phyloP scores from a whole-genome alignment of 2,329 filamentous ascomycete genomes.

The Diaporthe sp. region DNA sequence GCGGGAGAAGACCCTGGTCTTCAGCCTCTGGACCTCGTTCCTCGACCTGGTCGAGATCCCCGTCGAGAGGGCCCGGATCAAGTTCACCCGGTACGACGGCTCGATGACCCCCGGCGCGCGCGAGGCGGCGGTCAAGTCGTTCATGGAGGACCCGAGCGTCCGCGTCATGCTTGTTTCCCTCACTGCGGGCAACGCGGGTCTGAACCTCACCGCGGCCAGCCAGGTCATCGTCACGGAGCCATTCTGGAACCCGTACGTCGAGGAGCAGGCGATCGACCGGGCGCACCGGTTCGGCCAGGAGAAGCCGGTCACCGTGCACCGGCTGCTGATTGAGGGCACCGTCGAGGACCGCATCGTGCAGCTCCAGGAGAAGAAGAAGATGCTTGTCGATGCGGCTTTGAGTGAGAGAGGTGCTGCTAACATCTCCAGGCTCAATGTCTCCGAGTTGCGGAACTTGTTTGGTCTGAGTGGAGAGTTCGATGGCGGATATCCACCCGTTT shows the following conservation, averaged over 20 bases:
- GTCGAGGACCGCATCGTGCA: constrained; percentile 87
- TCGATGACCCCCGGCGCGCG: constrained; percentile 56
- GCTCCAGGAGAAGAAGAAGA: constrained; percentile 83
- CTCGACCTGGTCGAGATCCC: constrained; percentile 52
- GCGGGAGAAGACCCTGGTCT: constrained; percentile 50
- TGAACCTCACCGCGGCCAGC: constrained; percentile 85
- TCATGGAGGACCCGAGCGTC: constrained; percentile 65
- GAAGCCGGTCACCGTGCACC: constrained; percentile 80
- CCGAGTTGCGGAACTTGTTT: constrained; percentile 31
- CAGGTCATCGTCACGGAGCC: constrained; percentile 90
- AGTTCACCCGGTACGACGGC: constrained; percentile 51
- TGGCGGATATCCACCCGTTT: no score
- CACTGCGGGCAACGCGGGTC: constrained; percentile 83
- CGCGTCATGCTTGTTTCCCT: constrained; percentile 81
- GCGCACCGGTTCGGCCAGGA: constrained; percentile 87
- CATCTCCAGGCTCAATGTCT: not conserved
- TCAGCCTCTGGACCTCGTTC: constrained; percentile 53
- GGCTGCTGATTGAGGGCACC: constrained; percentile 79
- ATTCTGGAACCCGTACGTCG: constrained; percentile 92
- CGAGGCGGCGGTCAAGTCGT: constrained; percentile 74
- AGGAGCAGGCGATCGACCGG: constrained; percentile 89
- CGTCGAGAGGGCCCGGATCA: constrained; percentile 46
- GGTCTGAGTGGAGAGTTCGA: not conserved
- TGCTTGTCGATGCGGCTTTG: constrained; percentile 80
- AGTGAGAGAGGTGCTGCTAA: constrained; percentile 69